phyloP scores from a whole-genome alignment of 768 basidiomycete species.

The Suillus decipiens region DNA sequence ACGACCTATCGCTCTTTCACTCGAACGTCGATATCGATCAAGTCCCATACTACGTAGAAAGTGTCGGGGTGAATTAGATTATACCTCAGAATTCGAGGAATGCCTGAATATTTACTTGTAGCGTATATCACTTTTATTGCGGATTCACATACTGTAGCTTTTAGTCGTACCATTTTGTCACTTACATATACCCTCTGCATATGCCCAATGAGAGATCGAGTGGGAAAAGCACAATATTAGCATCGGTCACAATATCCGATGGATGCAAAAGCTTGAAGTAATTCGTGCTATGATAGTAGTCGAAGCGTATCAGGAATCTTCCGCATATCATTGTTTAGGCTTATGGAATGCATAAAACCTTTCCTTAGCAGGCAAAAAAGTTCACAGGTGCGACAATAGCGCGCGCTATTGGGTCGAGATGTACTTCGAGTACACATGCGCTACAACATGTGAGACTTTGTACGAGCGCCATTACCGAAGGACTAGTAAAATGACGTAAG shows the following conservation, averaged over 20 bases:
- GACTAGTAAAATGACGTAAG: no score
- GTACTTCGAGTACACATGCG: neutral
- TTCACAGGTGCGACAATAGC: neutral
- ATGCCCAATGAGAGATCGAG: no score
- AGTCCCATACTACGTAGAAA: conserved; percentile 1
- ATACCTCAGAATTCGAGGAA: neutral
- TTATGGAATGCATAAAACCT: neutral
- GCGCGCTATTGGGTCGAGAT: no score
- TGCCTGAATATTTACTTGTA: no score
- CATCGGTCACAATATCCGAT: neutral
- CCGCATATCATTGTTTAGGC: neutral
- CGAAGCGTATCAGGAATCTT: no score
- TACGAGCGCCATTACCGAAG: neutral
- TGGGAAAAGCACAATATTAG: neutral
- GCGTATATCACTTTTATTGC: neutral
- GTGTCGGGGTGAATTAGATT: neutral
- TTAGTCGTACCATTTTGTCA: neutral
- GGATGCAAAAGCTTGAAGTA: neutral
- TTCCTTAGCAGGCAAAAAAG: neutral
- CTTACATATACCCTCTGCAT: neutral
- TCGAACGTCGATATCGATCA: neutral
- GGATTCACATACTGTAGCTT: neutral
- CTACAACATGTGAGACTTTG: neutral
- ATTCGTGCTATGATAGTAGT: no score
- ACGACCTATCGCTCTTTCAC: neutral